These are phyloP conservation scores for Microdochium nivale DNA, from an alignment of 2,329 filamentous ascomycete genomes.

Conservation along the genomic window DNA sequence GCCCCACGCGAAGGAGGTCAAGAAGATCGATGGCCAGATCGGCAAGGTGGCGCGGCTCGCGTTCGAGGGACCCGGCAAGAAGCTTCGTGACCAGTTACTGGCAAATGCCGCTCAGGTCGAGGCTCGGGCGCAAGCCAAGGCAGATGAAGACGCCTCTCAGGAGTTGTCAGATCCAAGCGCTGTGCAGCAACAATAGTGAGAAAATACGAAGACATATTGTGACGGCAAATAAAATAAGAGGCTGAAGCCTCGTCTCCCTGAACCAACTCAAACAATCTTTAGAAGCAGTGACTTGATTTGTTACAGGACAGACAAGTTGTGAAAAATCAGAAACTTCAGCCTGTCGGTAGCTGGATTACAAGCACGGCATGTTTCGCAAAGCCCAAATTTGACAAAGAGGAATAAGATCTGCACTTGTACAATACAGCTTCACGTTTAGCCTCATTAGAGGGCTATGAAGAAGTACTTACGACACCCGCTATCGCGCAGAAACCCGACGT, in stretches of 20 bases:
- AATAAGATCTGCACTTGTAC: background rate
- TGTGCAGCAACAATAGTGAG: no score
- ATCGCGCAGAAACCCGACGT: background rate
- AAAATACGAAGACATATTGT: no score
- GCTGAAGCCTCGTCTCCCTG: no score
- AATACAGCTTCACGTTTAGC: background rate
- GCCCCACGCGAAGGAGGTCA: slow-evolving; percentile 26
- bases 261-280: no score
- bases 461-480: background rate
- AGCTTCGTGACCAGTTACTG: background rate
- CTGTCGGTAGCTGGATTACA: no score
- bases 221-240: no score
- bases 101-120: background rate
- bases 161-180: background rate
- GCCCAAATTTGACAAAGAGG: no score
- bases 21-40: slow-evolving; percentile 29
- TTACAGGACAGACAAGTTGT: no score
- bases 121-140: background rate
- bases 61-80: slow-evolving; percentile 21
- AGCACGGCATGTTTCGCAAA: no score
- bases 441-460: background rate
- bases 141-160: background rate
- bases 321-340: no score
- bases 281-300: no score
- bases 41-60: slow-evolving; percentile 25